phyloP scores from a whole-genome alignment of 306 rosid species.

The Clitoria ternatea region DNA sequence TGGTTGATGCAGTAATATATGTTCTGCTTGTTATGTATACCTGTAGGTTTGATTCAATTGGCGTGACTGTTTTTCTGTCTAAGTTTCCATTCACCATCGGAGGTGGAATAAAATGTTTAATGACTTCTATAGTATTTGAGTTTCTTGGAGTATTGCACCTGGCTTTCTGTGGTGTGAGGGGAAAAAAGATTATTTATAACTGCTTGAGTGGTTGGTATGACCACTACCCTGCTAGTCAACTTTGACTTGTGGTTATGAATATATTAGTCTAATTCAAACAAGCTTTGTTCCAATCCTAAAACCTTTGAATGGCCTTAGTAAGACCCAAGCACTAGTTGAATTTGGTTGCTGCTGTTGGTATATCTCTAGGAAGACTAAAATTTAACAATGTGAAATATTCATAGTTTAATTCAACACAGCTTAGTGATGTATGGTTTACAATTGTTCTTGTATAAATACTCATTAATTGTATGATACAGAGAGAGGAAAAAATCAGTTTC shows the following conservation, averaged over 20 bases:
- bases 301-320: neutral
- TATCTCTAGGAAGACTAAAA: neutral
- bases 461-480: neutral
- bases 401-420: neutral
- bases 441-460: neutral
- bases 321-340: neutral
- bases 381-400: neutral
- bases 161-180: neutral
- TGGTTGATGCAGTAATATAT: constrained; percentile 18
- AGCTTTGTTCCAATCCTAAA: neutral
- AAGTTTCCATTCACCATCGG: neutral
- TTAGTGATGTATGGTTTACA: neutral
- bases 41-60: constrained; percentile 15
- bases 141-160: neutral
- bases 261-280: neutral
- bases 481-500: neutral
- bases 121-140: neutral
- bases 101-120: neutral
- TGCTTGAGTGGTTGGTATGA: constrained; percentile 8
- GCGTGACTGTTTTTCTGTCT: neutral
- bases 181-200: neutral
- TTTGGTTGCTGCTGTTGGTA: neutral
- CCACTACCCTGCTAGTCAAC: neutral
- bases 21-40: constrained; percentile 9
- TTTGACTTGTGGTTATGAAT: neutral